Evolutionary conservation across 2,329 filamentous ascomycete species (phyloP), one percentile per base, ranked within the genome.

Genomic region (Aspergillus flavus): DNA sequence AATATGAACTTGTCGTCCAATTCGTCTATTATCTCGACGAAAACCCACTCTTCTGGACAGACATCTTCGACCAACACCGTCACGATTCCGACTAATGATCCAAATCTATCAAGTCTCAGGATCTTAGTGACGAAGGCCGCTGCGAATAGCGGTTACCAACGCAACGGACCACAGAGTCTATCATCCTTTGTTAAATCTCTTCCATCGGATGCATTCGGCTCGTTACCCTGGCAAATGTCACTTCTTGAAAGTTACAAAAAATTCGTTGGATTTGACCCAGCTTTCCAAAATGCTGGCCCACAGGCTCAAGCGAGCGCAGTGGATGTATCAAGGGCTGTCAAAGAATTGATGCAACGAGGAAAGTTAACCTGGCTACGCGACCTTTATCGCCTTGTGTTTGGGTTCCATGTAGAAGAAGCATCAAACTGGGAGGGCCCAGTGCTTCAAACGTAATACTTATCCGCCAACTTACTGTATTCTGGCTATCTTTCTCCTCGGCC

Each of bases 281-380:
- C 87, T 0, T 89, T 94, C 73, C 82, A 85, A 41, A 73, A 68
- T 32, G 67, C 76, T 16, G 75, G 73, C 5, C 66, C 73, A 3
- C 72, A 75, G 11, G 72, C 73, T n/a, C 71, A 73, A 21, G 78
- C 76, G 34, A 72, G 75, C 60, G 91, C 92, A 0, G 79, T 83
- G n/a, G 93, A 97, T 69, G 87, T 96, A 66, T 91, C 91, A 41
- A 90, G 89, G 76, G 92, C 91, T 57, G 90, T 97, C 7, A 83
- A 86, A 58, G 90, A 89, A 82, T 91, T 97, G 86, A 86, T 86
- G 58, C 83, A 87, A 61, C 88, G 87, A 32, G 85, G 87, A 61
- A 88, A 93, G 70, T 95, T 95, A 76, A 82, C 82, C 10, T 97
- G 94, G 84, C 80, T 97, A 66, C 84, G 88, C 57, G 93, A 97